Percentiles rank a stretch among this genome's conserved stretches.
Evolutionary conservation across 352 stramenopile species (phyloP).

Genomic region (Phytopythium chamaehyphon): DNA sequence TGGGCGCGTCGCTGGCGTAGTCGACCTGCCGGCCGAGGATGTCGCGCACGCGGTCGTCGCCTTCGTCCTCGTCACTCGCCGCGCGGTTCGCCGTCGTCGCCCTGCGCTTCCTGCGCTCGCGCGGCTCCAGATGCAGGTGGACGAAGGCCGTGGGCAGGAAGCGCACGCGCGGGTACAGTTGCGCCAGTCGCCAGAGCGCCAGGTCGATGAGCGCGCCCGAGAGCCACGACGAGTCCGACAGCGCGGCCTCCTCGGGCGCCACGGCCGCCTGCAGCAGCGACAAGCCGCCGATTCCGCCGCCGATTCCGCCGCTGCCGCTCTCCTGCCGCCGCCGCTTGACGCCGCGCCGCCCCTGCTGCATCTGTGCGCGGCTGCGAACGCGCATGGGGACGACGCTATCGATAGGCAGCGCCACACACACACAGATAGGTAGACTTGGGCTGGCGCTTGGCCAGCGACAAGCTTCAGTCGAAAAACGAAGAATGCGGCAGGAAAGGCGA

Average conservation of each 20-base stretch:
- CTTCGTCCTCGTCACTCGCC: too few species aligned
- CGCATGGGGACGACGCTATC: neutral
- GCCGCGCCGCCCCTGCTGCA: neutral
- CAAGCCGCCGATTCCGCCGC: neutral
- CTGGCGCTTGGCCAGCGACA: neutral
- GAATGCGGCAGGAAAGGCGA: too few species aligned
- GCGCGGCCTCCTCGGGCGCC: slow-evolving; percentile 37
- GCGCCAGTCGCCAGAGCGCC: slow-evolving; percentile 77
- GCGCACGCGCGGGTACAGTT: slow-evolving; percentile 56
- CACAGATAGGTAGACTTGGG: neutral
- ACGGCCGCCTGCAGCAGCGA: slow-evolving; percentile 52
- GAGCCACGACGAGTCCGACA: slow-evolving; percentile 83
- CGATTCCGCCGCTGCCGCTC: neutral
- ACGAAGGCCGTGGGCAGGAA: slow-evolving; percentile 88
- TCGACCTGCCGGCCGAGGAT: slow-evolving; percentile 65
- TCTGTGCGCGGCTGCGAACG: slow-evolving; percentile 5
- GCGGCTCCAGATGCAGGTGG: slow-evolving; percentile 49
- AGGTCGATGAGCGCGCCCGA: slow-evolving; percentile 82
- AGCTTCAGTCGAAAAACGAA: neutral
- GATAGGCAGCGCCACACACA: neutral
- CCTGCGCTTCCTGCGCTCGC: slow-evolving; percentile 1
- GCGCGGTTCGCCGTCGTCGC: neutral
- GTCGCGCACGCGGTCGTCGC: slow-evolving; percentile 53
- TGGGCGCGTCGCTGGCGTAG: slow-evolving; percentile 41
- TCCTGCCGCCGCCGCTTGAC: slow-evolving; percentile 5